Evolutionary conservation across 495 filamentous ascomycete species (phyloP).

Genomic region (Annulohypoxylon nitens): DNA sequence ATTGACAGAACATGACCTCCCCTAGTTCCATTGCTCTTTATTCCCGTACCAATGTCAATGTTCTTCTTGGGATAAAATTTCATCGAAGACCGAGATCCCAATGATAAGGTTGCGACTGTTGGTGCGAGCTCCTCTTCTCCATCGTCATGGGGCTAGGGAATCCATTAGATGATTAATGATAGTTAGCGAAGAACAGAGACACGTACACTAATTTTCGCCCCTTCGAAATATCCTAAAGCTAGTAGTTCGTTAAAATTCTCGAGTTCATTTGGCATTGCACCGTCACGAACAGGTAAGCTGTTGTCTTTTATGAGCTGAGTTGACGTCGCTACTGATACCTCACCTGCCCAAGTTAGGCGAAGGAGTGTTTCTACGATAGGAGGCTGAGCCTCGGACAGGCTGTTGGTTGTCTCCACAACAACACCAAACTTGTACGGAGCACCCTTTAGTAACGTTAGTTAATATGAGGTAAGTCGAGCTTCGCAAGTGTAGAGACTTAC

Average conservation of each 20-base stretch:
- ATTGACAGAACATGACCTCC: constrained; percentile 52
- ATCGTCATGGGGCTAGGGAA: constrained; percentile 82
- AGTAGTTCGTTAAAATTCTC: constrained; percentile 80
- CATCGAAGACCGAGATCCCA: constrained; percentile 79
- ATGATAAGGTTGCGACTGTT: constrained; percentile 79
- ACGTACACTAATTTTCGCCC: constrained; percentile 75
- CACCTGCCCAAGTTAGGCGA: constrained; percentile 75
- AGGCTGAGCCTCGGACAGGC: constrained; percentile 71
- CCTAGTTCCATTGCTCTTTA: constrained; percentile 35
- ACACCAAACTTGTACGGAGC: constrained; percentile 88
- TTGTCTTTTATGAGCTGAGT: constrained; percentile 28
- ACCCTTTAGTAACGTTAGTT: constrained; percentile 65
- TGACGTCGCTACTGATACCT: constrained; percentile 56
- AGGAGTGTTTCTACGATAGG: constrained; percentile 69
- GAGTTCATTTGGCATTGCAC: constrained; percentile 39
- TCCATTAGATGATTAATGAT: constrained; percentile 43
- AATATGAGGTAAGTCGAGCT: neutral
- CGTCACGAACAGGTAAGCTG: neutral
- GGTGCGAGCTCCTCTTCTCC: constrained; percentile 82
- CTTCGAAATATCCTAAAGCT: constrained; percentile 79
- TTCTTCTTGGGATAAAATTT: constrained; percentile 75
- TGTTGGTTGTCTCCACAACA: constrained; percentile 67
- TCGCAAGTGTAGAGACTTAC: constrained; percentile 58
- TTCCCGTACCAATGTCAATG: constrained; percentile 57
- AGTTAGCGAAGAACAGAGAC: neutral